These are phyloP conservation scores for Eremothecium sinecaudum DNA, from an alignment of 1,139 yeast species.

Conservation along the genomic window DNA sequence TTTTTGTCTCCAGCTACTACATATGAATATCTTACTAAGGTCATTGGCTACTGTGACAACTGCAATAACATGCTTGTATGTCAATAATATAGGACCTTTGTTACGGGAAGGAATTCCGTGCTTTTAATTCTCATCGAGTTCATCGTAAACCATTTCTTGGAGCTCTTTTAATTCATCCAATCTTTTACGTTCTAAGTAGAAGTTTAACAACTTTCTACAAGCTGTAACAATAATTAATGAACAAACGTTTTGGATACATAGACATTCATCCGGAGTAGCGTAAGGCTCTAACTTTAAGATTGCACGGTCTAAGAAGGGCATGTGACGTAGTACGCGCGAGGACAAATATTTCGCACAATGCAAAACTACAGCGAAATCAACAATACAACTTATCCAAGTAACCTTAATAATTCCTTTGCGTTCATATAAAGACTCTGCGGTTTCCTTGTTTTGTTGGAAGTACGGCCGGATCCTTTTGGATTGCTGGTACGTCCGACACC, in stretches of 20 bases:
- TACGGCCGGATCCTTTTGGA: not conserved
- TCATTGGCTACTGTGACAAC: too few species aligned
- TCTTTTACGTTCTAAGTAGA: slow-evolving; percentile 22
- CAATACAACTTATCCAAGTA: slow-evolving; percentile 1
- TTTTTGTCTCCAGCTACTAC: too few species aligned
- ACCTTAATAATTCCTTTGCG: not conserved
- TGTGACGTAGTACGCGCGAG: not conserved
- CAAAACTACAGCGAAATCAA: not conserved
- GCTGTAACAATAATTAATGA: slow-evolving; percentile 14
- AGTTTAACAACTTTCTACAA: slow-evolving; percentile 16
- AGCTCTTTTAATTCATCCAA: slow-evolving; percentile 20
- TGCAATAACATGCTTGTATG: too few species aligned
- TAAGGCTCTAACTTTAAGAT: slow-evolving; percentile 9
- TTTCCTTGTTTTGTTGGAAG: not conserved
- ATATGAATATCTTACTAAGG: too few species aligned
- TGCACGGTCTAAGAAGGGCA: not conserved
- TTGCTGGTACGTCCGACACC: not conserved
- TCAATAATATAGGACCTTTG: too few species aligned
- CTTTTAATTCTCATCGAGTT: too few species aligned
- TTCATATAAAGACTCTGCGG: not conserved
- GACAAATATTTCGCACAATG: not conserved
- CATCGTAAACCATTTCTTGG: slow-evolving; percentile 6
- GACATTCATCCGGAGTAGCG: slow-evolving; percentile 35
- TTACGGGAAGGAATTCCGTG: too few species aligned
- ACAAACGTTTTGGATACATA: slow-evolving; percentile 35